Base-by-base conservation (phyloP, 768 basidiomycete genomes). In the Calvatia gigantea region DNA sequence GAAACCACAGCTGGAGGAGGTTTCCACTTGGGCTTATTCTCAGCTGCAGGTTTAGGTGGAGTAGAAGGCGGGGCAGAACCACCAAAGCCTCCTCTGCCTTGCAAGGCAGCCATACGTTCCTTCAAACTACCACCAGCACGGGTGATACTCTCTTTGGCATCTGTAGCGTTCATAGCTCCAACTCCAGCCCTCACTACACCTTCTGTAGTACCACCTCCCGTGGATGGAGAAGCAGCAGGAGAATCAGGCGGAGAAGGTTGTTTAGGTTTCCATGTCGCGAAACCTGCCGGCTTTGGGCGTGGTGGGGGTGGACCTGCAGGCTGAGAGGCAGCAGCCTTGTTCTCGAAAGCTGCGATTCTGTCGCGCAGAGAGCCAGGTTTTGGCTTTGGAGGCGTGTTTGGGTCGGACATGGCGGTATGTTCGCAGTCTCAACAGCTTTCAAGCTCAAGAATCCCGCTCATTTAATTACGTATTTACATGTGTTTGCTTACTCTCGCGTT, bases 61-160 rank as follows among this genome's bases (percentile, higher is more conserved):
- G 76, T 62, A 33, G 75, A 70, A 4, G 80, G 78, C 11, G 54
- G 37, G 4, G 37, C 29, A 1, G 85, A 78, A 1, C 74, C 79
- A 14, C 90, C 90, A 64, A 96, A 92, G 8, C 76, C 92, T 14
- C 90, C 89, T 42, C 79, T 85, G 6, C 89, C 91, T 67, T 94
- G 90, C 33, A 98, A 73, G 2, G 94, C 93, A 28, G 94, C 94
- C 94, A 98, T 97, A 33, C 96, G 84, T 57, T 97, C 96, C 73
- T 87, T 94, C 61, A 98, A 71, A 54, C 90, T 91, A 4, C 83
- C 87, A 2, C 82, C 87, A 8, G 32, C 52, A 54, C 84, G 84
- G 4, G 81, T 81, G 69, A 96, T 95, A 63, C 87, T 89, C 64
- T 87, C 89, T 68, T 89, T 86, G 19, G 94, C 94, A 74, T 98